Evolutionary conservation across 768 basidiomycete genomes (phyloP), one percentile per base, ranked within the genome.

Genomic region (Hericium coralloides): DNA sequence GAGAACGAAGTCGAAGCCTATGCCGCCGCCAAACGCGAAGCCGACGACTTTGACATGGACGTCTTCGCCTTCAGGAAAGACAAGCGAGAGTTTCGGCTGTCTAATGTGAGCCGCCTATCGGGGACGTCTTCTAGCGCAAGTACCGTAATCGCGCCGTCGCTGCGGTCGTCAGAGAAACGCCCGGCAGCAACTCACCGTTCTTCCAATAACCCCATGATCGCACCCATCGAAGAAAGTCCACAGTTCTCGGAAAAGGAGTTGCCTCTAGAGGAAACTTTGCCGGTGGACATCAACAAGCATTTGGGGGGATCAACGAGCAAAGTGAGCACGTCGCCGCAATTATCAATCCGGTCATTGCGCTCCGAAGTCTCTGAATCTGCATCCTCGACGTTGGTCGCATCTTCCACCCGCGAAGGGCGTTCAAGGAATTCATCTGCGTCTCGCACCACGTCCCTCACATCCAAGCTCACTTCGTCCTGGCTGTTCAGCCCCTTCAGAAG

Each of bases 391-490:
- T 43, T 43, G 41, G 41, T 43, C 17, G 15, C 41, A 17, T 43
- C 41, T 43, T 22, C 48, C 2, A 49, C n/a, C 12, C 8, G 7
- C 15, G 48, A 49, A 18, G 18, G 48, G 18, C 67, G 15, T 58
- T 68, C 52, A 66, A 52, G 39, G 58, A 57, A 17, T 59, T 65
- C 17, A 59, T 41, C 38, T 38, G 52, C 49, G 53, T 43, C 47
- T 55, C 22, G 45, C 3, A 31, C 31, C 31, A 72, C 76, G 1
- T 56, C 81, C 0, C 72, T 60, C 31, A 57, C 77, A 12, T 82
- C 87, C 2, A 87, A 83, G 64, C 75, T 89, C 41, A 74, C 87
- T 1, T 80, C 88, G 2, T 77, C 85, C n/a, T 91, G 89, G 89
- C 69, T 91, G 12, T 85, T 89, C 68, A 87, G 83, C 64, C 79